A percentile compares a stretch with the other conserved stretches of the same genome.
phyloP scores from a whole-genome alignment of 176 grass and related monocot genomes.

The Aegilops tauschii region DNA sequence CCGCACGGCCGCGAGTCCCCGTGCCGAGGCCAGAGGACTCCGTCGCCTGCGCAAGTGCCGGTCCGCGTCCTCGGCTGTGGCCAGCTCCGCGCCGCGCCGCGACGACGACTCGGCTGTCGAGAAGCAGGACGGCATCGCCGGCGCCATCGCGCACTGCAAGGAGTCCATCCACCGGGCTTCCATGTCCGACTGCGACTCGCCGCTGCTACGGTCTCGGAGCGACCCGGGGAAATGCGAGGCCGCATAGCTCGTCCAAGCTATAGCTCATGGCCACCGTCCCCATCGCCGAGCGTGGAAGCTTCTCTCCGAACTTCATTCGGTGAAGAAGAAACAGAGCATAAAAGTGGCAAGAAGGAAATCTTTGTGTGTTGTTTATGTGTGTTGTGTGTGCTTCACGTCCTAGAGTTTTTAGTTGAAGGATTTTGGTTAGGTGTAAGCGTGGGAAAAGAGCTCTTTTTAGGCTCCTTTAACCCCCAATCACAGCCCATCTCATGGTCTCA shows the following conservation, averaged over 20 bases:
- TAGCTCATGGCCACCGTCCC: background rate
- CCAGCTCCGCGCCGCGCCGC: conserved; percentile 20
- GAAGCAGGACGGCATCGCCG: conserved; percentile 89
- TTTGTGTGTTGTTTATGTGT: background rate
- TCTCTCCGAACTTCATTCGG: background rate
- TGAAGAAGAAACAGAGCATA: background rate
- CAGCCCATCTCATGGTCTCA: background rate
- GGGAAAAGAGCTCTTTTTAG: conserved; percentile 52
- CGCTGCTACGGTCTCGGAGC: conserved; percentile 63
- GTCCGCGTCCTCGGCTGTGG: conserved; percentile 49
- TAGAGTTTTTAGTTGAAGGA: background rate
- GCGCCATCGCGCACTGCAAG: conserved; percentile 96
- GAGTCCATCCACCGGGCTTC: conserved; percentile 59
- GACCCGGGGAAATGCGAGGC: conserved; percentile 50
- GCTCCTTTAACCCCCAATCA: conserved; percentile 24
- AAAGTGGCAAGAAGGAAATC: background rate
- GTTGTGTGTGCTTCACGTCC: background rate
- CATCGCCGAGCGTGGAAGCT: background rate
- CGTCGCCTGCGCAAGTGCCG: conserved; percentile 55
- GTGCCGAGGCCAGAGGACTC: conserved; percentile 14
- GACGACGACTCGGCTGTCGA: conserved; percentile 73
- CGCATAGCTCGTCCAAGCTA: background rate
- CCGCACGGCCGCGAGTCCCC: background rate
- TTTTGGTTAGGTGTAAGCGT: conserved; percentile 11
- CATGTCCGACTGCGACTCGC: conserved; percentile 39